Evolutionary conservation across 768 basidiomycete species (phyloP).

Genomic region (Tubosaeta brunneosetosa): DNA sequence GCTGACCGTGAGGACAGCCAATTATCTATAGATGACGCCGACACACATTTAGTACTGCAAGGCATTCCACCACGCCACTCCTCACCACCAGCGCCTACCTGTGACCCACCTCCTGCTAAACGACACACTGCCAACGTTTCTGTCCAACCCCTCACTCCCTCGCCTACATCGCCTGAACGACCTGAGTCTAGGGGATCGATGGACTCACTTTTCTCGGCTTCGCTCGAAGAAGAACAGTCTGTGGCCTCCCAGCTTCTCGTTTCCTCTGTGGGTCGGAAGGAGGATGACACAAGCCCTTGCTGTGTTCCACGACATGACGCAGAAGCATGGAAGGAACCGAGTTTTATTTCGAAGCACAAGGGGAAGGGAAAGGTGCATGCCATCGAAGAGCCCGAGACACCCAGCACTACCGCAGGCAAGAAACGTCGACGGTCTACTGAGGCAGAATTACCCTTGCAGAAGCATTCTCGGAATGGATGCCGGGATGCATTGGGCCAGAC

Average conservation of each 20-base stretch:
- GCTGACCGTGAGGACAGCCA: neutral
- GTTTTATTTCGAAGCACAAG: conserved; percentile 25
- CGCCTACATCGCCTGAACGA: neutral
- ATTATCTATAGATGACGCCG: conserved; percentile 5
- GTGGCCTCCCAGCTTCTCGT: neutral
- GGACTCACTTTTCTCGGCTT: conserved; percentile 27
- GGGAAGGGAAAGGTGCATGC: conserved; percentile 16
- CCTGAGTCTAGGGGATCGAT: conserved; percentile 10
- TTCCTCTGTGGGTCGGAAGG: neutral
- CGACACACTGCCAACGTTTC: neutral
- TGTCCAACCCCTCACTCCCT: neutral
- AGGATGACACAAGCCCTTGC: neutral
- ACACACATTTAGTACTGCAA: conserved; percentile 1
- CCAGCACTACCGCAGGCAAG: neutral
- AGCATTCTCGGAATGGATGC: conserved; percentile 1
- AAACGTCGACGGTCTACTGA: conserved; percentile 14
- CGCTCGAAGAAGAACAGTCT: neutral
- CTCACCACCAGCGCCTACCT: neutral
- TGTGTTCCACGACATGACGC: conserved; percentile 20
- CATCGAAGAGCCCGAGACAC: conserved; percentile 2
- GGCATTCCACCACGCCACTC: neutral
- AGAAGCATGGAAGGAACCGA: conserved; percentile 30
- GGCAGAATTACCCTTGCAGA: conserved; percentile 9
- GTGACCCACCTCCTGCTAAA: neutral
- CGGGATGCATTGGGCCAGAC: neutral